A percentile compares a stretch with the other conserved stretches of the same genome.
phyloP scores from a whole-genome alignment of 257 asterid species.

The Anisodus tanguticus region DNA sequence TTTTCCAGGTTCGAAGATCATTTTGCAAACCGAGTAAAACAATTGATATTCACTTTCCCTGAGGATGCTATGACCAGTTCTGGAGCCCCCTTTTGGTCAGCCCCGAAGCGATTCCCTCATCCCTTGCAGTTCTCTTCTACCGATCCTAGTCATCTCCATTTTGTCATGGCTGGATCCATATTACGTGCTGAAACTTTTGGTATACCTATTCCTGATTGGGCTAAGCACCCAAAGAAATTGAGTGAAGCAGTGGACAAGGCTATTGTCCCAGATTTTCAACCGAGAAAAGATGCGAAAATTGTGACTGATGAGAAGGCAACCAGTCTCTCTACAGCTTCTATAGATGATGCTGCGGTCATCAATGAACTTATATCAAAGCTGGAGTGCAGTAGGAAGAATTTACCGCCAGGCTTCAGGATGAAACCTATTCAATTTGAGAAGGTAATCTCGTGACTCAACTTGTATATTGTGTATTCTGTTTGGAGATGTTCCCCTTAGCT shows the following conservation, averaged over 20 bases:
- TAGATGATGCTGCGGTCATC: constrained; percentile 80
- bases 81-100: constrained; percentile 95
- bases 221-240: constrained; percentile 67
- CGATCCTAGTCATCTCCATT: constrained; percentile 89
- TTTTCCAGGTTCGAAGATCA: constrained; percentile 83
- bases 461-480: neutral
- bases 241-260: constrained; percentile 66
- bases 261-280: constrained; percentile 73
- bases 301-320: constrained; percentile 92
- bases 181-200: constrained; percentile 87
- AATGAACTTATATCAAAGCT: constrained; percentile 68
- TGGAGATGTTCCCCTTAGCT: neutral
- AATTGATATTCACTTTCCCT: constrained; percentile 81
- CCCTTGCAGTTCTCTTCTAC: constrained; percentile 67
- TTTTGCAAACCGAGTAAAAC: constrained; percentile 78
- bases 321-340: constrained; percentile 72
- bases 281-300: constrained; percentile 68
- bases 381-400: constrained; percentile 58
- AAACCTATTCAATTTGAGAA: constrained; percentile 92
- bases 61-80: constrained; percentile 89
- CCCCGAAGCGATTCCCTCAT: constrained; percentile 88
- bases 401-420: constrained; percentile 72
- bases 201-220: constrained; percentile 85
- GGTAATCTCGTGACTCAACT: constrained; percentile 43
- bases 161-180: constrained; percentile 73